Evolutionary conservation across 2,329 filamentous ascomycete species (phyloP).

Genomic region (Calonectria pseudoturangicola): DNA sequence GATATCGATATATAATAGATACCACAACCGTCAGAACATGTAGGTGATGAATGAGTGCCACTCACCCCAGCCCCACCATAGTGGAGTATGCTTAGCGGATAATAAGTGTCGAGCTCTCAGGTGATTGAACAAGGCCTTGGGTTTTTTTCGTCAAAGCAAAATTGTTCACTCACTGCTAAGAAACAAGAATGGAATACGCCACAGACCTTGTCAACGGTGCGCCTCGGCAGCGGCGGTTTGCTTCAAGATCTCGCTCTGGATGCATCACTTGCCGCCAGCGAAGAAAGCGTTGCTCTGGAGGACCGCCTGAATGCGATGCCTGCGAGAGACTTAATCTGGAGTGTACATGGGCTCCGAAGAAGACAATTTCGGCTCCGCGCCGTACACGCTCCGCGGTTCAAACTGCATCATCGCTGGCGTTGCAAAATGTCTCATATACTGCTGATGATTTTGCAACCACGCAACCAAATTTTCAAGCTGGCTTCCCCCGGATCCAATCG

Average conservation of each 20-base stretch:
- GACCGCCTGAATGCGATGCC: conserved; percentile 24
- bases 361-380: neutral
- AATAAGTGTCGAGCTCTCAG: neutral
- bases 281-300: conserved; percentile 35
- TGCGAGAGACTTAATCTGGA: conserved; percentile 33
- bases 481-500: neutral
- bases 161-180: neutral
- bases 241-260: conserved; percentile 28
- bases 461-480: neutral
- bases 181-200: neutral
- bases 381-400: neutral
- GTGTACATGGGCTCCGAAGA: conserved; percentile 20
- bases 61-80: too few relatives aligned
- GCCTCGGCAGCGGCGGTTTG: conserved; percentile 51
- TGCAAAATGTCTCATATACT: neutral
- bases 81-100: too few relatives aligned
- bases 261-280: conserved; percentile 41
- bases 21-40: too few relatives aligned
- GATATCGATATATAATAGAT: too few relatives aligned
- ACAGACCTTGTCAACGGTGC: neutral
- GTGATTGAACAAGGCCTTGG: neutral
- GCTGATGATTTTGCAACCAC: too few relatives aligned
- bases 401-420: neutral
- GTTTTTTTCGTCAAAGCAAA: neutral
- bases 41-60: too few relatives aligned